Evolutionary conservation across 1,284 basidiomycete species (phyloP).

Genomic region (Tylopilus sp.): DNA sequence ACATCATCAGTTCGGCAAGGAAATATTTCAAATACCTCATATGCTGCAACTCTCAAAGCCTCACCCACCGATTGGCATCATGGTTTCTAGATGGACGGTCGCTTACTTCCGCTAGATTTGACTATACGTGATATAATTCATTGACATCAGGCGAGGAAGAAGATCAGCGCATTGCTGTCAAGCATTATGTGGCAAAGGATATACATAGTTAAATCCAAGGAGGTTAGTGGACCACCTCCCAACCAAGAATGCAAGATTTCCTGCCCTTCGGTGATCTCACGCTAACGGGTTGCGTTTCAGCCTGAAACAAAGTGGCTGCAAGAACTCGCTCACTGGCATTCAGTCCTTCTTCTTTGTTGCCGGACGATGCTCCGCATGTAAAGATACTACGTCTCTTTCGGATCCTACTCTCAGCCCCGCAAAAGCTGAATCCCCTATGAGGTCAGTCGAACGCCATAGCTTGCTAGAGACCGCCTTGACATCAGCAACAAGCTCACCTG

Average conservation of each 20-base stretch:
- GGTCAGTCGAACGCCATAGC: conserved; percentile 62
- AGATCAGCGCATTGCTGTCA: conserved; percentile 67
- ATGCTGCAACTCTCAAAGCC: conserved; percentile 93
- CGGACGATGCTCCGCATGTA: conserved; percentile 86
- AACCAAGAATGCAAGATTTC: conserved; percentile 63
- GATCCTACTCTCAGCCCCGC: conserved; percentile 81
- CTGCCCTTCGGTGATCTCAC: conserved; percentile 26
- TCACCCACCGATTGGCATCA: conserved; percentile 97
- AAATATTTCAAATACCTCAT: conserved; percentile 73
- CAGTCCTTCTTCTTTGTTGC: conserved; percentile 79
- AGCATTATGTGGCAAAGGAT: conserved; percentile 90
- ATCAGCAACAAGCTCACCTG: conserved; percentile 99
- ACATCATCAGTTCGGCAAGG: conserved; percentile 52
- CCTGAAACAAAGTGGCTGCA: conserved; percentile 50
- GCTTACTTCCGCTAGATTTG: conserved; percentile 84
- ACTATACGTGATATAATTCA: conserved; percentile 98
- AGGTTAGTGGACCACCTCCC: conserved; percentile 87
- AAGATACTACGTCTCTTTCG: conserved; percentile 93
- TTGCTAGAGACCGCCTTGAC: conserved; percentile 85
- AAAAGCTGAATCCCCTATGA: conserved; percentile 67
- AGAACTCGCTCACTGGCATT: conserved; percentile 73
- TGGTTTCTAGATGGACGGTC: conserved; percentile 93
- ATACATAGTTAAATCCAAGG: conserved; percentile 94
- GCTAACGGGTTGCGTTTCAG: conserved; percentile 26
- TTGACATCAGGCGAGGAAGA: conserved; percentile 84